phyloP scores from a whole-genome alignment of 352 stramenopile genomes.

The Phytophthora hybrid region DNA sequence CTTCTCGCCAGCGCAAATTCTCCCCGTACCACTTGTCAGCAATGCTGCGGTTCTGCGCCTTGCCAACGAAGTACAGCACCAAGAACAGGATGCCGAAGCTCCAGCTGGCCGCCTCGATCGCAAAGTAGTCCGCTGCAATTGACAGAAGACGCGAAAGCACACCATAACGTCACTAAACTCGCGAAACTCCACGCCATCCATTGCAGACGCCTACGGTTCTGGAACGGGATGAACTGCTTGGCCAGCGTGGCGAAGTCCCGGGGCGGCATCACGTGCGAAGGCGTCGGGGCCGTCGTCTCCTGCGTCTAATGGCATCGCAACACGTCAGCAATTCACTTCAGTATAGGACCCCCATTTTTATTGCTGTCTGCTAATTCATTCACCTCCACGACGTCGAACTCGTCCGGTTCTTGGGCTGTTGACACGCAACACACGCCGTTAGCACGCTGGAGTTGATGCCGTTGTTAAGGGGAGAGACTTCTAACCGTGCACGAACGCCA shows the following conservation, averaged over 20 bases:
- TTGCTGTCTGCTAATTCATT: background rate
- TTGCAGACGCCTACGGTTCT: constrained; percentile 38
- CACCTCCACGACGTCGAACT: constrained; percentile 56
- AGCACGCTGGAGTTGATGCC: background rate
- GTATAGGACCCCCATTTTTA: background rate
- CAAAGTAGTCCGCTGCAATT: constrained; percentile 57
- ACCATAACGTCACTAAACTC: background rate
- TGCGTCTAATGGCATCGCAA: constrained; percentile 8
- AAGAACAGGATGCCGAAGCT: constrained; percentile 61
- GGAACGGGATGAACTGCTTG: constrained; percentile 48
- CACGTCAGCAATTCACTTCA: background rate
- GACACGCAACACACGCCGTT: background rate
- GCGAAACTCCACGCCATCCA: background rate
- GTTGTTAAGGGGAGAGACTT: background rate
- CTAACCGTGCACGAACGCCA: constrained; percentile 40
- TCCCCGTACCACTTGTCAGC: constrained; percentile 67
- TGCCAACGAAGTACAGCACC: constrained; percentile 71
- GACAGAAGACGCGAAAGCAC: background rate
- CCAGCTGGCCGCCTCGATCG: constrained; percentile 56
- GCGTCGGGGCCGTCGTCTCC: constrained; percentile 12
- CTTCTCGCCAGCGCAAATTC: background rate
- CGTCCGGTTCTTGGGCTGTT: constrained; percentile 54
- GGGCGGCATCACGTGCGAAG: constrained; percentile 19
- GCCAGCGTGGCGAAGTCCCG: constrained; percentile 34
- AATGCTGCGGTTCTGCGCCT: constrained; percentile 70